Evolutionary conservation across 1,139 yeast species (phyloP), one percentile per base, ranked within the genome.

Genomic region (Wickerhamomyces sp.): DNA sequence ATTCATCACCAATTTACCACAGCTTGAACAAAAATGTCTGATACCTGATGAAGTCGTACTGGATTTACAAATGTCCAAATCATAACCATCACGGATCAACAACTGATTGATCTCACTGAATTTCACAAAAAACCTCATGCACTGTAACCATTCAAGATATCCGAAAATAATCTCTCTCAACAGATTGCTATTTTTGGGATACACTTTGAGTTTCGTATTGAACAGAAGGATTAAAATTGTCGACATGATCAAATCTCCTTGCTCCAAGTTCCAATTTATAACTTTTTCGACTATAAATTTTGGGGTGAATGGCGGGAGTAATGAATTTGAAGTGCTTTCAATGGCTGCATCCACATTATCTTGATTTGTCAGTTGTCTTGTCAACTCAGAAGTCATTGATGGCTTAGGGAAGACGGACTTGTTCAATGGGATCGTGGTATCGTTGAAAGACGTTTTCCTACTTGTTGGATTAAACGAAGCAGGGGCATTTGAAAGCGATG

Each of bases 171-270:
- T 76, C 37, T 78, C 85, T 46, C 49, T 51, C 30, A 47, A 49
- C 51, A 36, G 45, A 39, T 25, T 29, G 7, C 35, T 36, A 6
- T 23, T 45, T 43, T 22, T 38, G 36, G n/a, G 39, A 25, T 47
- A 46, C 11, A 46, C 40, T 17, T 61, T 66, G 44, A 67, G 68
- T 27, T 50, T 49, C 6, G 66, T 66, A 38, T 69, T 67, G 55
- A 85, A 82, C 25, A 84, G 52, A 22, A 81, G 52, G 0, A 80
- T 64, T 21, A 84, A 51, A 0, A 86, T 70, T 2, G 85, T 72
- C 41, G 82, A 70, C 63, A 78, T 64, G 18, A 79, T 65, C 18
- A 79, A 57, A 48, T 82, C 87, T 0, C 94, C 94, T 47, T 78
- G 84, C 13, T 59, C 57, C 7, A 73, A 52, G 23, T 83, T 70